Conservation (phyloP, 2,329 filamentous ascomycete species). For the Fusarium paranaense region DNA sequence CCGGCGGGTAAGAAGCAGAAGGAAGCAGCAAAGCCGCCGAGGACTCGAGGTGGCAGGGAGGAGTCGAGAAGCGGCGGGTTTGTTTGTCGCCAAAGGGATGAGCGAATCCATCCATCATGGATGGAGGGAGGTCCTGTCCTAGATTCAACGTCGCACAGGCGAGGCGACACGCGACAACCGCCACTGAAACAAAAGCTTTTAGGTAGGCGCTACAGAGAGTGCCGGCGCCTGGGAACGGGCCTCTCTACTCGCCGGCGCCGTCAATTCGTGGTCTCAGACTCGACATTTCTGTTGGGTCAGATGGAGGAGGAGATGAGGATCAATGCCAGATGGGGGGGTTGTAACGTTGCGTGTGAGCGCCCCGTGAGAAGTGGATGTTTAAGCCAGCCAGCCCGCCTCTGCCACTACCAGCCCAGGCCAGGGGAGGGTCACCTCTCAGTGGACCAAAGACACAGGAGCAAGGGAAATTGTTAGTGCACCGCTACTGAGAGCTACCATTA, state of each 20-base stretch:
- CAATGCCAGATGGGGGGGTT: constrained; percentile 32
- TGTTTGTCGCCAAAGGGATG: constrained; percentile 11
- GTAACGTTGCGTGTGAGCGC: constrained; percentile 39
- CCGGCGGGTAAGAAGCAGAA: constrained; percentile 9
- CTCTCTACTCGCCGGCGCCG: constrained; percentile 9
- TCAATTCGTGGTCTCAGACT: constrained; percentile 12
- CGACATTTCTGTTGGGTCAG: constrained; percentile 27
- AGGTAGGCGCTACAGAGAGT: constrained; percentile 21
- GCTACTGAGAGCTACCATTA: not conserved
- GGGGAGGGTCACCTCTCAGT: not conserved
- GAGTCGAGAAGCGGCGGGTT: constrained; percentile 21
- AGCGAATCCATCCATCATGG: not conserved
- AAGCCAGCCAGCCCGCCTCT: not conserved
- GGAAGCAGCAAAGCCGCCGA: constrained; percentile 17
- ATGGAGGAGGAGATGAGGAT: constrained; percentile 27
- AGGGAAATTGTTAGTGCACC: constrained; percentile 28
- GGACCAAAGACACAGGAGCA: constrained; percentile 1
- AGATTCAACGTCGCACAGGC: constrained; percentile 42
- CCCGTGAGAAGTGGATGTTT: constrained; percentile 30
- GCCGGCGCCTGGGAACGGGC: constrained; percentile 5
- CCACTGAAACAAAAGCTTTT: constrained; percentile 20
- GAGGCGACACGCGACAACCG: constrained; percentile 37
- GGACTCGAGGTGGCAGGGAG: constrained; percentile 31
- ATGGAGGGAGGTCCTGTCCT: not conserved
- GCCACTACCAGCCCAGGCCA: not conserved